Base-by-base conservation (phyloP, 768 basidiomycete species). In the Lactifluus hygrophoroides region DNA sequence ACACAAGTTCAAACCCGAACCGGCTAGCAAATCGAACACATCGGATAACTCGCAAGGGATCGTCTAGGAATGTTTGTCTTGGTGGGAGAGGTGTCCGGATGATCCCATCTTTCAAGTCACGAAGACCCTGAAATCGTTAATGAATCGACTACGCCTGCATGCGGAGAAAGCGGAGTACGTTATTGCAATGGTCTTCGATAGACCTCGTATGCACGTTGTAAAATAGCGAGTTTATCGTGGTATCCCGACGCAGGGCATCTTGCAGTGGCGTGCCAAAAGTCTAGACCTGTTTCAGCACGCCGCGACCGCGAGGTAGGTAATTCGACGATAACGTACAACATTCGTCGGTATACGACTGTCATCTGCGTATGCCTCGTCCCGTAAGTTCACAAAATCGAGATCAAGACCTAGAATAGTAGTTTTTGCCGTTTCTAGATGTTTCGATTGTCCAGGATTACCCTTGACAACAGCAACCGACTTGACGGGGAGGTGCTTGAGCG, bases 371-470 rank as follows among this genome's bases (percentile, higher is more conserved):
- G 86, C 90, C 71, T 99, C 96, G 62, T 86, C 90, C 62, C 96
- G 76, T 55, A 98, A 74, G 68, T 97, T 97, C 3, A 98, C 96
- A 62, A 96, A 84, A 70, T 99, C 96, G 47, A 98, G 76, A 57
- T 94, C 90, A 46, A 89, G 73, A 2, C 80, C 93, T 54, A 90
- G 75, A 34, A 98, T 73, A 43, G 81, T 83, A 38, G 92, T 85
- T 42, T 86, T 86, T 2, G 94, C 94, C 1, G 96, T 97, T 73
- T 98, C 95, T 30, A 99, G 79, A 72, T 99, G 96, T 69, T 99
- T 99, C 32, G 91, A 94, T 73, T 98, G 95, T 42, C 94, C 93
- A 0, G 96, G 95, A 68, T 98, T 98, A 60, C 85, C 84, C 57
- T 90, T 90, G 58, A 99, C 90, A 69, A 85, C 91, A 21, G 86